Evolutionary conservation across 768 basidiomycete genomes (phyloP).

Genomic region (Suillus discolor): DNA sequence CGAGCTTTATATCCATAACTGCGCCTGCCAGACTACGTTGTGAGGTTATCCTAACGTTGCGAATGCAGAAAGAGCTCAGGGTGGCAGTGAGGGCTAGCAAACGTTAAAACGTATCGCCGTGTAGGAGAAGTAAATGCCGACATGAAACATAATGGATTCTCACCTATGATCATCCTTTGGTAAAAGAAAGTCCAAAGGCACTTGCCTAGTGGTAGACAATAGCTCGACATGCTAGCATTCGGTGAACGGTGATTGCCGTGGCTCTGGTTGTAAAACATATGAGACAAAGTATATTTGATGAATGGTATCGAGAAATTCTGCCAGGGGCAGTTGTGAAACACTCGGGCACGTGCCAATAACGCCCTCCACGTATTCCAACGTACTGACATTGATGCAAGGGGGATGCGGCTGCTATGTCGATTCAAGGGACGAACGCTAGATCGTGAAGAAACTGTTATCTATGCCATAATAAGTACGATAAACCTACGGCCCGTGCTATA

Average conservation of each 20-base stretch:
- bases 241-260: neutral
- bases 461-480: neutral
- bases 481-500: neutral
- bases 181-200: neutral
- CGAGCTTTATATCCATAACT: slow-evolving; percentile 2
- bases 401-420: neutral
- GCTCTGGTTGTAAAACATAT: neutral
- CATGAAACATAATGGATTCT: neutral
- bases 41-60: neutral
- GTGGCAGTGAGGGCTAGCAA: neutral
- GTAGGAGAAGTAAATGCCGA: too few relatives aligned
- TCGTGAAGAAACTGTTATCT: neutral
- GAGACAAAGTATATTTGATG: too few relatives aligned
- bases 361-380: neutral
- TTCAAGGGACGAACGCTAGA: neutral
- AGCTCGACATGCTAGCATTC: neutral
- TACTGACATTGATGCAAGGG: neutral
- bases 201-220: neutral
- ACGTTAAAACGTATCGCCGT: neutral
- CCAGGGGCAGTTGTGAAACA: neutral
- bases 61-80: neutral
- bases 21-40: neutral
- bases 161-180: neutral
- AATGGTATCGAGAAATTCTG: neutral
- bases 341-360: neutral